Percentiles rank a stretch among this genome's conserved stretches.
Evolutionary conservation across 345 rosid species (phyloP).

Genomic region (Gossypium ekmanianum): DNA sequence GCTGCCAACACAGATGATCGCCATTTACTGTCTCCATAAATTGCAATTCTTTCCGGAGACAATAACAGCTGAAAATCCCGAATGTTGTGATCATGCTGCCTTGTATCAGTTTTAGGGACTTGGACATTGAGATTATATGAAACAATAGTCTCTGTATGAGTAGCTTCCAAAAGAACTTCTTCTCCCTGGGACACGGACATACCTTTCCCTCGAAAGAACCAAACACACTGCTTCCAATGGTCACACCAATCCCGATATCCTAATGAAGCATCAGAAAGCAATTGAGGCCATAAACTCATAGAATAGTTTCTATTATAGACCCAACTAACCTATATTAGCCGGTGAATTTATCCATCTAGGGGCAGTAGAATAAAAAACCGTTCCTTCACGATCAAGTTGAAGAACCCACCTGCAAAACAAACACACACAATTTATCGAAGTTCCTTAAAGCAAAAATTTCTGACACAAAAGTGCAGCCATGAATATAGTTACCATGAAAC

Average conservation of each 20-base stretch:
- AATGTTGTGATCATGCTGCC: slow-evolving; percentile 21
- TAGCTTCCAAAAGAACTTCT: slow-evolving; percentile 56
- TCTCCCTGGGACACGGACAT: slow-evolving; percentile 47
- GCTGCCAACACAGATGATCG: slow-evolving; percentile 55
- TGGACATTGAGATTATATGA: slow-evolving; percentile 50
- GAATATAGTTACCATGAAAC: slow-evolving; percentile 63
- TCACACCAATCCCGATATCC: slow-evolving; percentile 81
- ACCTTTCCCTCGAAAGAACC: slow-evolving; percentile 69
- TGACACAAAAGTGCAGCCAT: slow-evolving; percentile 4
- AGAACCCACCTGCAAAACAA: slow-evolving; percentile 72
- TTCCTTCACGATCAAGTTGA: slow-evolving; percentile 86
- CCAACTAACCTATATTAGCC: slow-evolving; percentile 40
- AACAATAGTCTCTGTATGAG: slow-evolving; percentile 57
- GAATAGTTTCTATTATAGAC: not conserved
- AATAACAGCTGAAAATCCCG: slow-evolving; percentile 51
- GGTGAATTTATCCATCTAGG: slow-evolving; percentile 71
- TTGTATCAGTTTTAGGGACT: slow-evolving; percentile 25
- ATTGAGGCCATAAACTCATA: slow-evolving; percentile 5
- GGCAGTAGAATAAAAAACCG: slow-evolving; percentile 81
- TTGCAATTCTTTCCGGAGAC: slow-evolving; percentile 72
- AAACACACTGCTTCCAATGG: slow-evolving; percentile 98
- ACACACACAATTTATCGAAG: not conserved
- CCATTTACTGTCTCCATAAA: slow-evolving; percentile 69
- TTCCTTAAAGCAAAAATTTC: not conserved
- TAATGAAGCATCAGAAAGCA: slow-evolving; percentile 30